A percentile compares a stretch with the other conserved stretches of the same genome.
Evolutionary conservation across 495 filamentous ascomycete genomes (phyloP).

Genomic region (Pseudoneurospora amorphoporcata): DNA sequence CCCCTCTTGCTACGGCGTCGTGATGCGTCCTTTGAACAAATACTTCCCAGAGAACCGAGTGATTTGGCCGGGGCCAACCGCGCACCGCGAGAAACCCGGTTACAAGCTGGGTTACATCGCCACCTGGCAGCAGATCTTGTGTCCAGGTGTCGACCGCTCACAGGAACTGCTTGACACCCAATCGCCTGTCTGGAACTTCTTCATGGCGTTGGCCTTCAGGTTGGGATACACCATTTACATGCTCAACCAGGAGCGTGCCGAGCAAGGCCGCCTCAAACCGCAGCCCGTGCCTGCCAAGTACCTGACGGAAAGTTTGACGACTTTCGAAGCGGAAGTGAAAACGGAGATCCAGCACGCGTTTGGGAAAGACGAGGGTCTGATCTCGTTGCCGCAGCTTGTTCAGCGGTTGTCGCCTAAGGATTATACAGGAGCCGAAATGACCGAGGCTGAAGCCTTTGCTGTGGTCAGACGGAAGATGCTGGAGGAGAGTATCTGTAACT

Average conservation of each 20-base stretch:
- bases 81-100: neutral
- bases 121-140: slow-evolving; percentile 5
- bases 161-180: neutral
- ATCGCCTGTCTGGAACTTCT: slow-evolving; percentile 11
- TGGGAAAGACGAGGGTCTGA: neutral
- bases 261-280: neutral
- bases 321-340: neutral
- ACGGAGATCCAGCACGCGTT: neutral
- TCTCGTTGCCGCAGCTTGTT: slow-evolving; percentile 1
- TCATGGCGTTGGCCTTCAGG: slow-evolving; percentile 13
- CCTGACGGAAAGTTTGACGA: neutral
- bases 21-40: slow-evolving; percentile 7
- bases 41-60: slow-evolving; percentile 21
- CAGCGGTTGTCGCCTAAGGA: neutral
- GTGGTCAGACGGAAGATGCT: slow-evolving; percentile 12
- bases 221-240: slow-evolving; percentile 14
- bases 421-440: neutral
- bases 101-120: neutral
- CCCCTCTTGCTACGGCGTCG: slow-evolving; percentile 14
- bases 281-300: neutral
- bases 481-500: slow-evolving; percentile 15
- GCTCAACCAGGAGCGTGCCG: neutral
- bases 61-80: neutral
- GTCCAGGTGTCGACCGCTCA: neutral
- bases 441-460: neutral